Evolutionary conservation across 352 stramenopile genomes (phyloP).

Genomic region (Thalassiosira livingstoniorum): DNA sequence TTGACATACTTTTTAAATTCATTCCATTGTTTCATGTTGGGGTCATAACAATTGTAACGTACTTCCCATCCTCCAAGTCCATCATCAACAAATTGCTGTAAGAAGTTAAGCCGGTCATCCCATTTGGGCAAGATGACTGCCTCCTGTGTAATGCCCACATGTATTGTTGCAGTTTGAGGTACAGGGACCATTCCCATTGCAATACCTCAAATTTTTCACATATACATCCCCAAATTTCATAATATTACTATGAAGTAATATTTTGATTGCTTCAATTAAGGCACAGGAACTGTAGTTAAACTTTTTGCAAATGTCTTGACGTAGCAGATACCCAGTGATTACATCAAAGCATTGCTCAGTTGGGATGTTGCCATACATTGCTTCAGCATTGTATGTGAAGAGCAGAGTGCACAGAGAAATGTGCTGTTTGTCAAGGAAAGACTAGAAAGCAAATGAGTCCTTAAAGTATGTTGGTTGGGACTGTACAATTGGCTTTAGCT

Average conservation of each 20-base stretch:
- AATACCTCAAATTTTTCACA: neutral
- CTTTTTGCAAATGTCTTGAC: neutral
- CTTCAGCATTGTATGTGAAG: neutral
- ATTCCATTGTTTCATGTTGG: neutral
- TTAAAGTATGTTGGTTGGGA: slow-evolving; percentile 16
- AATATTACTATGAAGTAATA: slow-evolving; percentile 13
- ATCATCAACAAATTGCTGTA: slow-evolving; percentile 10
- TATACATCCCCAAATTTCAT: slow-evolving; percentile 5
- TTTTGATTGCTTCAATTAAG: neutral
- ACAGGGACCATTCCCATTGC: neutral
- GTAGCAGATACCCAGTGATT: neutral
- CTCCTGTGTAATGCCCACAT: neutral
- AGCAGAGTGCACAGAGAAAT: slow-evolving; percentile 1
- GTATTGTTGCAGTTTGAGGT: neutral
- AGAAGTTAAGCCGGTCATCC: neutral
- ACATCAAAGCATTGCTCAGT: slow-evolving; percentile 7
- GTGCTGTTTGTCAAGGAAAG: neutral
- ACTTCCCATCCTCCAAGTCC: slow-evolving; percentile 6
- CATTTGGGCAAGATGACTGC: neutral
- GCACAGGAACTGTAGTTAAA: neutral
- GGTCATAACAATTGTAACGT: neutral
- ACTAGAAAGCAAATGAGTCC: slow-evolving; percentile 9
- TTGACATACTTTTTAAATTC: slow-evolving; percentile 15
- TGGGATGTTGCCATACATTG: slow-evolving; percentile 23
- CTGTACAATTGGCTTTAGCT: slow-evolving; percentile 15